Evolutionary conservation across 2,329 filamentous ascomycete genomes (phyloP), one percentile per base, ranked within the genome.

Genomic region (Plectosphaerella cucumerina): DNA sequence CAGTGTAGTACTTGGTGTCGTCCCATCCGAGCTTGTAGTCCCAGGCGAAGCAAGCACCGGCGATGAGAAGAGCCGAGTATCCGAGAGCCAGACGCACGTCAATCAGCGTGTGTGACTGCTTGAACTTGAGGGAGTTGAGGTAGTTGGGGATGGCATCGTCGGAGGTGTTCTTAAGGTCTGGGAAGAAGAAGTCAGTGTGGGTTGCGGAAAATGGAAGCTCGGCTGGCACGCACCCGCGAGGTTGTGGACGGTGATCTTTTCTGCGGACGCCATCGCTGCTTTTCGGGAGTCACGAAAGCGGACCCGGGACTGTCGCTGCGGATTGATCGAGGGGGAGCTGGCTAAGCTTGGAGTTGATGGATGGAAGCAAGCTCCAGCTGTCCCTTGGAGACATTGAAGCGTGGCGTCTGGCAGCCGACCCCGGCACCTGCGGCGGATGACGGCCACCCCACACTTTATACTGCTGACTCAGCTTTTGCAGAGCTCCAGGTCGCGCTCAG

Each of bases 131-230:
- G 31, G 85, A 89, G 71, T 90, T 93, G 56, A 99, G 85, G 75
- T 97, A 97, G 72, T 94, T 91, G 53, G 89, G 85, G 53, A 99
- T 86, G 51, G 92, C 90, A 72, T 99, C 94, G 74, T 99, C 94
- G 59, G 89, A 90, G 37, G 92, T 95, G 74, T 94, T 96, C 72
- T 97, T 97, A 57, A 99, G 86, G 68, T 97, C 94, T 96, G 66
- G 20, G 20, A 31, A 51, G 21, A 48, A 52, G 20, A 23, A 50
- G 47, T 53, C 42, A 48, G 53, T 57, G 50, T 52, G 53, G 52
- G 52, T 50, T 46, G 44, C 18, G 35, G 41, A 44, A 26, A 51
- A 20, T 15, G 39, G 37, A 48, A 3, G 33, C 35, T 47, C 51
- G 22, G 35, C 12, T 11, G n/a, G 17, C 2, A 42, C 39, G 39